Conservation (phyloP, 257 asterid species). For the Penstemon newberryi region DNA sequence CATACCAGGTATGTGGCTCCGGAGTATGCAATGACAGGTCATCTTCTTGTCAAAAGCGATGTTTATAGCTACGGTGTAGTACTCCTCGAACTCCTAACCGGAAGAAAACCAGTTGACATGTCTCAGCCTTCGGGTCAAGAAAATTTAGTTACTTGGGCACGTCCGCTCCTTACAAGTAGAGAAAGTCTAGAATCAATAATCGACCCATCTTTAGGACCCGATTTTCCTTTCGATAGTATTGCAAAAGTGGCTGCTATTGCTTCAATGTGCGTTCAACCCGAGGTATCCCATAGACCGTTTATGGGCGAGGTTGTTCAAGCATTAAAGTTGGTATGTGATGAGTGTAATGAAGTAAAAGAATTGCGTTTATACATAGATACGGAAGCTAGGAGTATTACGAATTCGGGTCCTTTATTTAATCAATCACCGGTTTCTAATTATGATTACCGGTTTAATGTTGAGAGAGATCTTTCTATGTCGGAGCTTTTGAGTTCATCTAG, state of each 20-base stretch:
- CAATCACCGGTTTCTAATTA: conserved; percentile 50
- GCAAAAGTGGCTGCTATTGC: conserved; percentile 93
- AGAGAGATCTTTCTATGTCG: conserved; percentile 69
- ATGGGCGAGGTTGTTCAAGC: conserved; percentile 99
- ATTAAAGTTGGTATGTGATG: conserved; percentile 68
- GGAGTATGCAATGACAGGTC: conserved; percentile 96
- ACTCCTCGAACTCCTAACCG: conserved; percentile 90
- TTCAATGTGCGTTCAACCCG: conserved; percentile 92
- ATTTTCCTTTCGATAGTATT: conserved; percentile 55
- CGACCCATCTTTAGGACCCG: conserved; percentile 60
- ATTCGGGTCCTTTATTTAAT: conserved; percentile 38
- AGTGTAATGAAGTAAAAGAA: conserved; percentile 54
- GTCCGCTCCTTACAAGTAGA: conserved; percentile 65
- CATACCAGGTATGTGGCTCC: conserved; percentile 83
- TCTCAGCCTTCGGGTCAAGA: conserved; percentile 92
- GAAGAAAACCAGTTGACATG: conserved; percentile 89
- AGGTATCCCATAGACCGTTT: conserved; percentile 88
- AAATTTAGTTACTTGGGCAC: conserved; percentile 89
- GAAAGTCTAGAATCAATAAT: conserved; percentile 61
- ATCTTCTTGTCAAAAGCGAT: conserved; percentile 87
- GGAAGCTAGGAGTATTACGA: conserved; percentile 37
- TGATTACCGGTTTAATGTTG: conserved; percentile 55
- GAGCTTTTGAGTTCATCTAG: conserved; percentile 55
- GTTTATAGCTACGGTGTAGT: conserved; percentile 99
- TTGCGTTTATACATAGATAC: conserved; percentile 32